These are phyloP conservation scores for Corymbia maculata DNA, from an alignment of 345 rosid genomes.

Conservation along the genomic window DNA sequence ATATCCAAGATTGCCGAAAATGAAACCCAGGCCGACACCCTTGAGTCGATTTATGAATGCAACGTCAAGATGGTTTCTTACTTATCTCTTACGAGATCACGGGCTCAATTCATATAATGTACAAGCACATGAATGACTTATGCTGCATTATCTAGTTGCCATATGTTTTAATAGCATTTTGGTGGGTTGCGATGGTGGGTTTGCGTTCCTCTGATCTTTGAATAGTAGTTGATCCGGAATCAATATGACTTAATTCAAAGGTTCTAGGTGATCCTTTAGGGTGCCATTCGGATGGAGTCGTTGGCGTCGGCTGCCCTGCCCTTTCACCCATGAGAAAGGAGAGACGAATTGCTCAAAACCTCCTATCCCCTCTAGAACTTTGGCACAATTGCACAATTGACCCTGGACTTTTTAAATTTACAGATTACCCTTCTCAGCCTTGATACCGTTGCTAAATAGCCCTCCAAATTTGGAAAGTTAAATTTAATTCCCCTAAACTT, in stretches of 20 bases:
- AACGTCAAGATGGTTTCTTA: rapidly evolving
- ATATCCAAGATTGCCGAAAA: not conserved
- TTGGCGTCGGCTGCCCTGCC: not conserved
- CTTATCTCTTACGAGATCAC: not conserved
- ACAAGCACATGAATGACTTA: no score
- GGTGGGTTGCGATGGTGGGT: no score
- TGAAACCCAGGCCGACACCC: not conserved
- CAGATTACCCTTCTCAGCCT: not conserved
- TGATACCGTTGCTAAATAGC: not conserved
- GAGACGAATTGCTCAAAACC: not conserved
- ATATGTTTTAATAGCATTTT: no score
- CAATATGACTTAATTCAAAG: not conserved
- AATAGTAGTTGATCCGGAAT: rapidly evolving
- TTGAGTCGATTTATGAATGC: not conserved
- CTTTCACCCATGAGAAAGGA: not conserved
- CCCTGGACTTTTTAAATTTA: not conserved
- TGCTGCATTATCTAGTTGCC: no score
- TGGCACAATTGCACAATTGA: not conserved
- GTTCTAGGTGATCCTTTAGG: rapidly evolving
- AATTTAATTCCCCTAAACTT: not conserved
- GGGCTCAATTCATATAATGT: not conserved
- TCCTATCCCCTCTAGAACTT: not conserved
- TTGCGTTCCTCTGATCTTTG: no score
- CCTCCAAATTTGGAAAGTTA: not conserved
- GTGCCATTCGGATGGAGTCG: not conserved